Evolutionary conservation across 1,284 basidiomycete genomes (phyloP).

Genomic region (Trichosporon sp.): DNA sequence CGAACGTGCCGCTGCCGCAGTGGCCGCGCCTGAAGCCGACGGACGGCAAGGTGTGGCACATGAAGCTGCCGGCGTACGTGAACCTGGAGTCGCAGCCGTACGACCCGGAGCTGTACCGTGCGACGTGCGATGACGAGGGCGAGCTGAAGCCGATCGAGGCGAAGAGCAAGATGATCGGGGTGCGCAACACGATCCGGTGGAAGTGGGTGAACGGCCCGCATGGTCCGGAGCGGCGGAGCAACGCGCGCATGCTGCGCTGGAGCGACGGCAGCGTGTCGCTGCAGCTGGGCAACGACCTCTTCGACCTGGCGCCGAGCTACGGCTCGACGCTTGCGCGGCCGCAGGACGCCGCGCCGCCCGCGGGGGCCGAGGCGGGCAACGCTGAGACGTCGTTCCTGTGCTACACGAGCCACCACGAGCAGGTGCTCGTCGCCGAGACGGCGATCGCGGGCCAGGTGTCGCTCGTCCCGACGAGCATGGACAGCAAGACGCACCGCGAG

Average conservation of each 20-base stretch:
- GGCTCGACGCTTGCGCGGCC: constrained; percentile 31
- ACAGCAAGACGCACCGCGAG: constrained; percentile 43
- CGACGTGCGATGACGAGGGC: constrained; percentile 29
- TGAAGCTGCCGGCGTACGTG: constrained; percentile 45
- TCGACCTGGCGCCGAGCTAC: constrained; percentile 43
- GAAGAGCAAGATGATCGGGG: constrained; percentile 44
- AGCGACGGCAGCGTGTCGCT: constrained; percentile 47
- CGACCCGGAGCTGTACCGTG: constrained; percentile 42
- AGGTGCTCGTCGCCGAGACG: constrained; percentile 39
- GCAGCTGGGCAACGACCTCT: constrained; percentile 47
- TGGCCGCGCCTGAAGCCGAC: constrained; percentile 37
- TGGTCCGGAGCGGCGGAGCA: constrained; percentile 38
- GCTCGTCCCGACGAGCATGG: constrained; percentile 41
- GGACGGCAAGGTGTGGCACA: constrained; percentile 44
- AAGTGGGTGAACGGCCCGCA: constrained; percentile 42
- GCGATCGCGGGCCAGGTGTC: constrained; percentile 41
- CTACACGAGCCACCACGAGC: constrained; percentile 26
- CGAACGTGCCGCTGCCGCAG: constrained; percentile 37
- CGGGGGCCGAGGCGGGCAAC: not conserved
- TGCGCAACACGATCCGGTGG: constrained; percentile 49
- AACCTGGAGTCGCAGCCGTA: constrained; percentile 44
- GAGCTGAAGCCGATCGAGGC: constrained; percentile 28
- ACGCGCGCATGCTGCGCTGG: constrained; percentile 48
- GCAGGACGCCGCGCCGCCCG: constrained; percentile 4
- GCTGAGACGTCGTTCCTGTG: constrained; percentile 36